phyloP scores from a whole-genome alignment of 495 filamentous ascomycete species.

The Penicillium pancosmium region DNA sequence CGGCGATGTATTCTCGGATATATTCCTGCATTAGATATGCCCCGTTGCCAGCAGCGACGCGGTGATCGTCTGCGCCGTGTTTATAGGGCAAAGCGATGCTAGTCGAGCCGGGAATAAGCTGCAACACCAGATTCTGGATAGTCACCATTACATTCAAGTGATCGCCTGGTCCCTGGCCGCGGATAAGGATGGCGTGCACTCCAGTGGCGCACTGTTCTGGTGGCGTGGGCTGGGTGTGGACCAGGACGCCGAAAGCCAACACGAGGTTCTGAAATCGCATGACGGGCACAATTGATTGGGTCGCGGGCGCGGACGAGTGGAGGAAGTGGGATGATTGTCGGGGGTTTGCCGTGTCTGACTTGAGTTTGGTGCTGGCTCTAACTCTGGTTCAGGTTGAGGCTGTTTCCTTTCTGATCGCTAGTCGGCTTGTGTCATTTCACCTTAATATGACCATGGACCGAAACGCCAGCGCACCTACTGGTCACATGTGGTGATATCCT shows the following conservation, averaged over 20 bases:
- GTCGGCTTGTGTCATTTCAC: not conserved
- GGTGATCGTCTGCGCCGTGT: constrained; percentile 20
- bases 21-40: constrained; percentile 30
- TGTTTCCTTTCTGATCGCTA: not conserved
- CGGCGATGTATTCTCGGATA: constrained; percentile 23
- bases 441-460: not conserved
- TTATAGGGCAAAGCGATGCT: constrained; percentile 29
- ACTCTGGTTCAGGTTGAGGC: not conserved
- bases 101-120: constrained; percentile 30
- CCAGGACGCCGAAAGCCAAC: constrained; percentile 3
- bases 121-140: constrained; percentile 27
- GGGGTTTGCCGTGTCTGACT: constrained; percentile 4
- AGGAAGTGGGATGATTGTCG: not conserved
- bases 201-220: constrained; percentile 26
- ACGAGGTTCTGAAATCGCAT: constrained; percentile 17
- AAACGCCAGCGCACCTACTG: not conserved
- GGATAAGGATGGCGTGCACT: constrained; percentile 31
- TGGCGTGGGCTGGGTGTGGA: constrained; percentile 17
- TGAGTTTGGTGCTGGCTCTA: not conserved
- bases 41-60: constrained; percentile 21
- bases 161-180: constrained; percentile 32
- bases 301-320: not conserved
- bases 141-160: constrained; percentile 31
- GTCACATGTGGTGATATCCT: constrained; percentile 1
- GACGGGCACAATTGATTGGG: constrained; percentile 16